Evolutionary conservation across 768 basidiomycete species (phyloP), one percentile per base, ranked within the genome.

Genomic region (Calocybe indica): DNA sequence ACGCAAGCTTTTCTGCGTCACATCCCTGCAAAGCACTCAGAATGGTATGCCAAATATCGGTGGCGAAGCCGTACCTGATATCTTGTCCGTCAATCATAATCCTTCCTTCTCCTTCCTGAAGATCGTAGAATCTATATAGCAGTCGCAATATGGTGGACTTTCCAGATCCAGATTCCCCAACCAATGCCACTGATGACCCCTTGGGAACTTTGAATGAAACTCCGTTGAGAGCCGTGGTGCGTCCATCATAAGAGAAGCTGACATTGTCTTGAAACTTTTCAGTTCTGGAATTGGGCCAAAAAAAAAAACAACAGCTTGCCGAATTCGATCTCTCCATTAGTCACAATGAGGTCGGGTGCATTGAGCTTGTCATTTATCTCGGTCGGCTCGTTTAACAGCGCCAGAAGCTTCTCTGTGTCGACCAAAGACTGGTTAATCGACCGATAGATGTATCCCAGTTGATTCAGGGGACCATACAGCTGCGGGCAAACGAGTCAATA

Each of bases 111-210:
- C 92, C 92, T 46, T 82, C 79, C 12, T 78, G 74, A 10, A 93
- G 73, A 57, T 97, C 93, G 62, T 97, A 96, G 68, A 98, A 92
- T 14, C 93, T 78, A 65, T 91, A 96, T 11, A 98, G 71, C 29
- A 94, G 73, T n/a, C 91, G 85, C 43, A 92, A 66, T 47, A 92
- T 82, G 0, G 91, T 88, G 7, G 85, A 88, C 64, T 92, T 94
- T 9, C 91, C 85, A 2, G 85, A 72, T 1, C 89, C 90, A 2
- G 83, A 82, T 59, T 87, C 83, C 14, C 87, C 92, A 10, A 98
- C 91, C 14, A 97, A 76, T 0, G 94, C 95, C 13, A 96, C 92
- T 10, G 88, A 85, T 5, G 83, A 80, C 5, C 88, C 88, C 59
- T 86, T 89, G 0, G 88, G 88, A 13, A 97, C 84, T 56, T 80